Base-by-base conservation (phyloP, 495 filamentous ascomycete species). In the Neurospora sp. region DNA sequence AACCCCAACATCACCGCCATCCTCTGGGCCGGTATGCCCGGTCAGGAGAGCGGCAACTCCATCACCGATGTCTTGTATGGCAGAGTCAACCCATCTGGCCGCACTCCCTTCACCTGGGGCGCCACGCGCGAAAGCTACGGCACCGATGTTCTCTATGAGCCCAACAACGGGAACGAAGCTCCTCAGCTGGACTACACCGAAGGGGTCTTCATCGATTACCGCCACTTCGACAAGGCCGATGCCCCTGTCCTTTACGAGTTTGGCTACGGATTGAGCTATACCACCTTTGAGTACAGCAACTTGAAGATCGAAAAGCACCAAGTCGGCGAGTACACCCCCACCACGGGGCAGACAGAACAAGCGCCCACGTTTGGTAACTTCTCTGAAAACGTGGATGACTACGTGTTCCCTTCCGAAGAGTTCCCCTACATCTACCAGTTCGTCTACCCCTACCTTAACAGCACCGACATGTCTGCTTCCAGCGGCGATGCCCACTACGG, bases 1-100 rank as follows among this genome's bases (percentile, higher is more conserved):
- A 90, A 92, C 81, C 90, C 92, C n/a, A 98, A 98, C 80, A 88
- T 99, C 73, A 98, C 94, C 10, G 96, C 93, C 37, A 96, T 99
- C 48, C 78, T 98, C 20, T 98, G 94, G 91, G 96, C 95, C 74
- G 95, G 94, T 80, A 80, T 98, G 59, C 96, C 96, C 0, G 96
- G 96, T 14, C 92, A 98, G 79, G 92, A 99, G 80, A 93, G 91
- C 39, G 96, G 96, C 46, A 94, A 96, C 82, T 88, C 92, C n/a
- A 89, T 99, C 74, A 89, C 90, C 37, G 95, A 98, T 78, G 89
- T 99, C 8, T 90, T 99, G 14, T 99, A 97, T 80, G 96, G 96
- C 69, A 88, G 86, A 69, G 89, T 93, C 79, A 97, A 96, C 82
- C 95, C 96, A 8, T 88, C 90, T 40, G 96, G 87, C 75, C 95